These are phyloP conservation scores for Microbotryum scabiosae DNA, from an alignment of 1,284 basidiomycete species.

Conservation along the genomic window DNA sequence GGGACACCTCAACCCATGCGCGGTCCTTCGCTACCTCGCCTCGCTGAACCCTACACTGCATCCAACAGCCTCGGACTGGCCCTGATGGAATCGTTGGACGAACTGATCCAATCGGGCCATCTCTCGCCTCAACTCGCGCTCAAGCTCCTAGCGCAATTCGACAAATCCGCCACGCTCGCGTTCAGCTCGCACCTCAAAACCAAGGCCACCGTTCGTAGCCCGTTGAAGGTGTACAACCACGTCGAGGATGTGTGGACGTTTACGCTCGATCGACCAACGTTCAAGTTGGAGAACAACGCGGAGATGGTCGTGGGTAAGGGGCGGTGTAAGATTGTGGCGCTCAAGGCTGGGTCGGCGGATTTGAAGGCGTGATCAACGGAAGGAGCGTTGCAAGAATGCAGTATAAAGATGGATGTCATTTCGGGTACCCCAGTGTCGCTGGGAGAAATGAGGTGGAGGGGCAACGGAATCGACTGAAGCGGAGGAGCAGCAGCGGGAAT, in stretches of 20 bases:
- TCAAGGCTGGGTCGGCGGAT: conserved; percentile 61
- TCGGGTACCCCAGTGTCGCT: too few species aligned
- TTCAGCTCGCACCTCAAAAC: conserved; percentile 84
- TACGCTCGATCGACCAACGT: conserved; percentile 78
- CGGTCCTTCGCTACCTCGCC: too few species aligned
- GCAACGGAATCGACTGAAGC: too few species aligned
- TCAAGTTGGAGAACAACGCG: conserved; percentile 82
- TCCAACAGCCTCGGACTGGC: conserved; percentile 80
- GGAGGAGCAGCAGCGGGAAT: too few species aligned
- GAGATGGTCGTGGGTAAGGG: conserved; percentile 44
- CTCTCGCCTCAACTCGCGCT: conserved; percentile 97
- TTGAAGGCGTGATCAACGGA: conserved; percentile 7
- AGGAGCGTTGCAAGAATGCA: too few species aligned
- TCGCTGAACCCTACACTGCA: not conserved
- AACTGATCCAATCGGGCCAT: conserved; percentile 91
- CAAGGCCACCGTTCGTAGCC: conserved; percentile 85
- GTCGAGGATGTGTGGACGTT: conserved; percentile 93
- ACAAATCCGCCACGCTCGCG: conserved; percentile 83
- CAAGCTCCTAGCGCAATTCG: conserved; percentile 92
- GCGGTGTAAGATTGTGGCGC: conserved; percentile 83
- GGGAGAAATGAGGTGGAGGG: too few species aligned
- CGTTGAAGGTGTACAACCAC: conserved; percentile 81
- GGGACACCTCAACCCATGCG: too few species aligned
- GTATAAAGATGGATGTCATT: too few species aligned
- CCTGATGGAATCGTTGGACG: conserved; percentile 96